Evolutionary conservation across 345 rosid genomes (phyloP), one percentile per base, ranked within the genome.

Genomic region (Cardiospermum halicacabum): DNA sequence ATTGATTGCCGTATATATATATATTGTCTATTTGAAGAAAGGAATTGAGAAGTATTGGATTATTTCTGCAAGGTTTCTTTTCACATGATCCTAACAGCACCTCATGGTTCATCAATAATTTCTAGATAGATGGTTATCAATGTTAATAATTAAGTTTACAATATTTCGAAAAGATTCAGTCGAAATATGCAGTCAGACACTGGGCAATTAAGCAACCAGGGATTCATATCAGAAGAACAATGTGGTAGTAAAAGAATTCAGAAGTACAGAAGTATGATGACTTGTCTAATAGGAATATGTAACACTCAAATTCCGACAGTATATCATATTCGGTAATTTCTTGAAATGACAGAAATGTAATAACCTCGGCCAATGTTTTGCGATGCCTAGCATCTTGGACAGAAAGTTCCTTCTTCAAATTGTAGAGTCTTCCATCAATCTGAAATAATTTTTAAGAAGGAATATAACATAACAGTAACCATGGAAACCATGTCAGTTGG

Each of bases 361-460:
- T 62, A 74, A 91, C 99, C 97, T 95, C 99, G 25, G 84, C 77
- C 65, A 95, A 84, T 63, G 96, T 95, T 78, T 85, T 89, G 48
- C 97, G 87, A 79, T 95, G 99, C 79, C 87, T 89, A 57, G 91
- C 74, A 80, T 95, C 97, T 80, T 95, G 96, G 61, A 81, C 74
- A 63, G 95, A 85, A 64, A 95, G 97, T 62, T 91, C 99, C 72
- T 87, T 89, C 85, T 89, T 91, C 59, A 95, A 79, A 74, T 85
- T 87, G 84, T 71, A 67, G 61, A 95, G 96, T 74, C 77, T 87
- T 69, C 95, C 91, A 62, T 95, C 97, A 80, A 91, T 80, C 99
- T 95, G 77, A 66, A 62, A 75, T 61, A 73, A 73, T 39, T 77
- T 56, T 58, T 18, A 43, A 13, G 18, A 26, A 10, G n/a, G 12